Percentiles rank a stretch among this genome's conserved stretches.
Evolutionary conservation across 2,329 filamentous ascomycete species (phyloP).

Genomic region (Ascochyta viciae-villosae): DNA sequence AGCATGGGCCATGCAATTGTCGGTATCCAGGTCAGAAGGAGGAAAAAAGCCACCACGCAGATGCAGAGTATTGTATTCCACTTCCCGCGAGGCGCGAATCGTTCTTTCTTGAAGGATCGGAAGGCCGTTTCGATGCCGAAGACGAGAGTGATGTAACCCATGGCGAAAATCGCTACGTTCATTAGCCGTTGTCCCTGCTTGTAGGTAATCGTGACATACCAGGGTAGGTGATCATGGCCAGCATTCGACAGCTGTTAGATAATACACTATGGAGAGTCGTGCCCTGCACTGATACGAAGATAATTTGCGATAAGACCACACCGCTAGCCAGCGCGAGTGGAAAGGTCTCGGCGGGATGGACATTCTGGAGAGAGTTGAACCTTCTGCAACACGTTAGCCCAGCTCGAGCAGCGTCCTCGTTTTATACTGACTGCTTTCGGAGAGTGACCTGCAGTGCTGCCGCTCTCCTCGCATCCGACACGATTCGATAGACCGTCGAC

Average conservation of each 20-base stretch:
- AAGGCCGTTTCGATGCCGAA: conserved; percentile 69
- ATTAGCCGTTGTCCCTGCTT: conserved; percentile 25
- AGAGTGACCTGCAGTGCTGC: conserved; percentile 41
- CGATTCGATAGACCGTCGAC: conserved; percentile 46
- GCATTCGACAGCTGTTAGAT: conserved; percentile 43
- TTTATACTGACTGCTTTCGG: conserved; percentile 40
- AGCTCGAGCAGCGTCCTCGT: neutral
- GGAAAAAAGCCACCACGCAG: conserved; percentile 57
- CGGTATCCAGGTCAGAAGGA: conserved; percentile 65
- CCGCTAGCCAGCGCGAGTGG: conserved; percentile 50
- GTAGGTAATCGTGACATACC: conserved; percentile 35
- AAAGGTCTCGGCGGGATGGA: conserved; percentile 51
- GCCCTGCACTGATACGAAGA: conserved; percentile 50
- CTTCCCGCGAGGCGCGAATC: conserved; percentile 66
- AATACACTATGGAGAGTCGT: conserved; percentile 48
- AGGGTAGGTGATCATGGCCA: conserved; percentile 49
- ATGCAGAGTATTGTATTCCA: conserved; percentile 68
- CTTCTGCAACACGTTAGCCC: conserved; percentile 36
- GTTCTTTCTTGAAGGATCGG: conserved; percentile 61
- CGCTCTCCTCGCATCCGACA: conserved; percentile 48
- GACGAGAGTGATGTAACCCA: conserved; percentile 69
- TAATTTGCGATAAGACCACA: conserved; percentile 47
- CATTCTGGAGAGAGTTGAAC: conserved; percentile 45
- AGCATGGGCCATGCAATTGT: conserved; percentile 63
- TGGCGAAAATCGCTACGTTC: conserved; percentile 67